A percentile compares a stretch with the other conserved stretches of the same genome.
These are phyloP conservation scores for Trichoderma reesei DNA, from an alignment of 495 filamentous ascomycete genomes.

Conservation along the genomic window DNA sequence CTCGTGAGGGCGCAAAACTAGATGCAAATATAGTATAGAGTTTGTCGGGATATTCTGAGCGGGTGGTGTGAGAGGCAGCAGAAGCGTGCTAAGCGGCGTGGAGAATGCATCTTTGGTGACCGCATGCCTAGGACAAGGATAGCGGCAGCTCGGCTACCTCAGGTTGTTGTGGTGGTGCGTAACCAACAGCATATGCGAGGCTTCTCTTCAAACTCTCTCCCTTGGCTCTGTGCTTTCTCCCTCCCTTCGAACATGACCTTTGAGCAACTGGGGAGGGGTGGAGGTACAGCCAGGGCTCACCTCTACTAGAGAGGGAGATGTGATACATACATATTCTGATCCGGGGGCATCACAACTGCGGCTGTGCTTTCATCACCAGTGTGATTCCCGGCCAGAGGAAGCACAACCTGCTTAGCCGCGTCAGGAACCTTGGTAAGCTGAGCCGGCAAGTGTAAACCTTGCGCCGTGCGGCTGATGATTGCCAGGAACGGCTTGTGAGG, in stretches of 20 bases:
- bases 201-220: neutral
- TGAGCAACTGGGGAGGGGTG: neutral
- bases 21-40: neutral
- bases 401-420: neutral
- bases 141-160: neutral
- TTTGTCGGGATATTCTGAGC: neutral
- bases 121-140: neutral
- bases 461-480: neutral
- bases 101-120: neutral
- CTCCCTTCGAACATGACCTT: neutral
- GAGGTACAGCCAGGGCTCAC: too few species aligned
- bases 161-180: neutral
- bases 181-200: neutral
- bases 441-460: neutral
- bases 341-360: too few species aligned
- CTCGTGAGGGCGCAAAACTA: neutral
- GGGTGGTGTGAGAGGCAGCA: neutral
- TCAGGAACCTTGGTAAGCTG: neutral
- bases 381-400: neutral
- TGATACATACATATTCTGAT: neutral
- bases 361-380: too few species aligned
- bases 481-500: neutral
- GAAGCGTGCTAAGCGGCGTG: neutral
- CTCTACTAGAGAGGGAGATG: neutral
- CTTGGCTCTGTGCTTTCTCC: neutral